These are phyloP conservation scores for Phlebiopsis gigantea DNA, from an alignment of 768 basidiomycete species.

Conservation along the genomic window DNA sequence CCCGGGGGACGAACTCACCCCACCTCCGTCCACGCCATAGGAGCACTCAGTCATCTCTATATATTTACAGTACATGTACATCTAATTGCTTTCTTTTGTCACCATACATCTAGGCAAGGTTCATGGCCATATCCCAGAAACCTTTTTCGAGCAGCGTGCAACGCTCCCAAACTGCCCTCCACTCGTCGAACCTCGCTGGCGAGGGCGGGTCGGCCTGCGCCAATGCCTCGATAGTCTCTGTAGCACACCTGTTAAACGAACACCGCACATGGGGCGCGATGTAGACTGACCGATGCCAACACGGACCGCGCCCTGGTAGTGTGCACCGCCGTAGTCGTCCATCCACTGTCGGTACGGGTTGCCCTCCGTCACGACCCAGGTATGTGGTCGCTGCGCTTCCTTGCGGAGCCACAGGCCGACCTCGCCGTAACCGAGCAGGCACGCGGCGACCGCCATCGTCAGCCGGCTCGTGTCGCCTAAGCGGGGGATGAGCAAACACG, in stretches of 20 bases:
- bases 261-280: neutral
- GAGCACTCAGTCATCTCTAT: neutral
- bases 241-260: neutral
- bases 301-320: constrained; percentile 69
- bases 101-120: constrained; percentile 15
- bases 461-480: constrained; percentile 67
- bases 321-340: constrained; percentile 69
- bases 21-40: neutral
- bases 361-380: constrained; percentile 53
- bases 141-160: constrained; percentile 75
- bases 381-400: constrained; percentile 38
- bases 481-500: neutral
- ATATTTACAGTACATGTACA: neutral
- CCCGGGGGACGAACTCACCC: neutral
- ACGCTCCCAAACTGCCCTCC: constrained; percentile 67
- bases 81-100: constrained; percentile 6
- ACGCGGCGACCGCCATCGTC: constrained; percentile 78
- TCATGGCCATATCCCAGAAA: constrained; percentile 80
- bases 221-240: constrained; percentile 71
- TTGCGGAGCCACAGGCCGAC: constrained; percentile 80
- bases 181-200: constrained; percentile 50
- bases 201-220: constrained; percentile 64
- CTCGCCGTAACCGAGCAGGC: constrained; percentile 89
- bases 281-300: constrained; percentile 60
- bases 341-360: constrained; percentile 79